Base-by-base conservation (phyloP, 495 filamentous ascomycete species). In the Mycothermus thermophilus region DNA sequence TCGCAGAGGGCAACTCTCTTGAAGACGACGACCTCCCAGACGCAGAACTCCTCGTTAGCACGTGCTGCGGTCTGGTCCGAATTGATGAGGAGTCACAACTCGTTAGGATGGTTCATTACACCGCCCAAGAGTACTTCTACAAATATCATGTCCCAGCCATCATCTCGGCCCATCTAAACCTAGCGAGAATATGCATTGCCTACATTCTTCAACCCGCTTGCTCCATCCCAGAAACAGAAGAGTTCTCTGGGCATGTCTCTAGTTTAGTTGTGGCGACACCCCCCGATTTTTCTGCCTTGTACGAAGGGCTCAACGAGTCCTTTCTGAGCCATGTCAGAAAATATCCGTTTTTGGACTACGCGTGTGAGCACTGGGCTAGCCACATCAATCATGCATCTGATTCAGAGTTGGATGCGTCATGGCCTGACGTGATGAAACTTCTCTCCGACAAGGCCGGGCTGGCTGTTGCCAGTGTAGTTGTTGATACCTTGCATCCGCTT, bases 21-120 rank as follows among this genome's bases (percentile, higher is more conserved):
- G 21, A 23, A 15, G 31, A 34, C 5, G 31, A 34, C 13, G 31
- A 25, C 21, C 17, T 34, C n/a, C 31, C 31, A 2, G 31, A 34
- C 8, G 21, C 12, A 9, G 31, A 34, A 14, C 14, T 16, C 5
- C 21, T 34, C 1, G 25, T 22, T 8, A 25, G 31, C 8, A 25
- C 19, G 0, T 34, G 31, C n/a, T 19, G 31, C 13, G 31, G 31
- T 14, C 31, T 34, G 3, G 25, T 34, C 31, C 19, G 8, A 4
- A 15, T 26, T 4, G 32, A 34, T 11, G 14, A 14, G 5, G 21
- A 34, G 22, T 23, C 31, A 2, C 32, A 26, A 10, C 24, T 15
- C 7, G 21, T 26, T 0, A 19, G 31, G 11, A 9, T 25, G 1
- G 31, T 34, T 14, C 31, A 34, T 14, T 34, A 34, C 21, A 34